These are phyloP conservation scores for Ormosia emarginata DNA, from an alignment of 306 rosid genomes.

Conservation along the genomic window DNA sequence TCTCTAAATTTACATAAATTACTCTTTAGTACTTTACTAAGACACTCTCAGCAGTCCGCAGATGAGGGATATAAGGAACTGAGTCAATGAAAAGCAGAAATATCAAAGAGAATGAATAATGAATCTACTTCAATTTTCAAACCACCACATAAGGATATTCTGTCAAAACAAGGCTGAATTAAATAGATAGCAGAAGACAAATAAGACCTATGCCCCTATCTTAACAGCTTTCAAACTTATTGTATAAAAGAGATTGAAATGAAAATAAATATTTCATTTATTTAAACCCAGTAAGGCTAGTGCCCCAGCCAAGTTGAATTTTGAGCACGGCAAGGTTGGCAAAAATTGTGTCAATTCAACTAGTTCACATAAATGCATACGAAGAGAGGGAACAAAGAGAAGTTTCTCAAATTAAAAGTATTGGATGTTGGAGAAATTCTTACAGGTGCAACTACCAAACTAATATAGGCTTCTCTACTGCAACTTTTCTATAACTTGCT, in stretches of 20 bases:
- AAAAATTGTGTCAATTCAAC: not conserved
- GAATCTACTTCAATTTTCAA: constrained; percentile 1
- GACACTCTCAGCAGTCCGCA: not conserved
- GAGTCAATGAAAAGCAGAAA: constrained; percentile 4
- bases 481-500: not conserved
- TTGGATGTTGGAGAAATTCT: not conserved
- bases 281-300: not conserved
- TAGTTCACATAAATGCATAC: not conserved
- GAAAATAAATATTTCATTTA: not conserved
- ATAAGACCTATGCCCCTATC: not conserved
- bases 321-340: not conserved
- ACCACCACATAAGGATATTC: not conserved
- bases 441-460: not conserved
- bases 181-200: not conserved
- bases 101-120: not conserved
- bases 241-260: not conserved
- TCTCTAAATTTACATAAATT: not conserved
- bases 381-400: not conserved
- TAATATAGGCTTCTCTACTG: not conserved
- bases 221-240: not conserved
- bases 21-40: not conserved
- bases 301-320: not conserved
- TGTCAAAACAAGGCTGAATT: not conserved
- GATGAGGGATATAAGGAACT: not conserved
- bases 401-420: not conserved